Percentiles rank a stretch among this genome's conserved stretches.
These are phyloP conservation scores for Strigomonas galati DNA, from an alignment of 208 protist genomes.

Conservation along the genomic window DNA sequence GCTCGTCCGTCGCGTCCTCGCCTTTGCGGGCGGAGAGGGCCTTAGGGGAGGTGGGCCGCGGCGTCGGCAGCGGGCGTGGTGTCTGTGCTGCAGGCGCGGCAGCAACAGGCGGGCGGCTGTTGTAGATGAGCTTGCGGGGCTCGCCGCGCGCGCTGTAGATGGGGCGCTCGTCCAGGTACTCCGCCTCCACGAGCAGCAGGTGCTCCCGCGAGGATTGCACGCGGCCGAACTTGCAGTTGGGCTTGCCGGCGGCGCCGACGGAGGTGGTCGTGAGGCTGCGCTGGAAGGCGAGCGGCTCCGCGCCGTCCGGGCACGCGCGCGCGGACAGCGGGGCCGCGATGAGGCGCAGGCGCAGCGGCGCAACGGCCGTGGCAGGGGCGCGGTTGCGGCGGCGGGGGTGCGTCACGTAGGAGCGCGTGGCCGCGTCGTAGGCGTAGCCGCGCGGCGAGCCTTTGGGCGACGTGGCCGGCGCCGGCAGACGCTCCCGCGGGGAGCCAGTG, in stretches of 20 bases:
- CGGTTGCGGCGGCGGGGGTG: background rate
- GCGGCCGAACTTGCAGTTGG: conserved; percentile 9
- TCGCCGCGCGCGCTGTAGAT: no score
- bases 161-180: no score
- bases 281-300: background rate
- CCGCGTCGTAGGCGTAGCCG: background rate
- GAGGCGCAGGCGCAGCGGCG: background rate
- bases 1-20: no score
- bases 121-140: no score
- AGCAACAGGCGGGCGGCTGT: background rate
- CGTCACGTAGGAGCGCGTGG: background rate
- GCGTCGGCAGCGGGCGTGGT: no score
- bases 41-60: background rate
- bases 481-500: no score
- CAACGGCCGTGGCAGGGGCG: no score
- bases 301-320: no score
- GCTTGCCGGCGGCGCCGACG: background rate
- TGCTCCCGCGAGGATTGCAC: conserved; percentile 22
- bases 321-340: background rate
- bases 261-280: conserved; percentile 11
- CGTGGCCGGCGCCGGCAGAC: no score
- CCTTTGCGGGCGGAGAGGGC: background rate
- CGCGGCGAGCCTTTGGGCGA: no score
- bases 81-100: background rate
- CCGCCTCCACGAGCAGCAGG: no score